A percentile compares a stretch with the other conserved stretches of the same genome.
Conservation (phyloP, 148 eudicot genomes). For the Cornus suecica region DNA sequence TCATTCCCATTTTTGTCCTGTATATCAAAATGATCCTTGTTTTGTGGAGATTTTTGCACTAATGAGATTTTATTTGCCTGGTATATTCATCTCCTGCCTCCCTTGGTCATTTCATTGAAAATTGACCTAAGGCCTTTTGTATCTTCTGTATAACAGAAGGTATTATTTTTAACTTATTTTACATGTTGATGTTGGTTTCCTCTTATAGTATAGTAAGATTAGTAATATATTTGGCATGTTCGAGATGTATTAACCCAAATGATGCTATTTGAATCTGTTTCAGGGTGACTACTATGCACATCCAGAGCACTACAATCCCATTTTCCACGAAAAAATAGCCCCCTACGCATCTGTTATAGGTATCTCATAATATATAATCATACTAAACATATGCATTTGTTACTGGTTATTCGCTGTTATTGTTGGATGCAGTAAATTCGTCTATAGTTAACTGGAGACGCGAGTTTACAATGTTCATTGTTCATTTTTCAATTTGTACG, state of each 20-base stretch:
- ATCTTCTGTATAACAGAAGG: neutral
- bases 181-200: conserved; percentile 1
- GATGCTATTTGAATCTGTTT: conserved; percentile 19
- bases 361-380: conserved; percentile 20
- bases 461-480: neutral
- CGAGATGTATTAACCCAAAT: neutral
- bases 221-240: neutral
- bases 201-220: neutral
- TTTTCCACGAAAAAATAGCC: conserved; percentile 85
- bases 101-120: too few relatives aligned
- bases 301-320: conserved; percentile 86
- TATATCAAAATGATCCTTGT: neutral
- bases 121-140: neutral
- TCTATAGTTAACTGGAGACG: neutral
- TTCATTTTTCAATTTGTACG: neutral
- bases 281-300: conserved; percentile 97
- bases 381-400: neutral
- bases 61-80: neutral
- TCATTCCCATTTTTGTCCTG: neutral
- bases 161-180: neutral
- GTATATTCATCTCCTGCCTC: neutral
- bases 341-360: conserved; percentile 99
- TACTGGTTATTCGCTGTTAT: neutral
- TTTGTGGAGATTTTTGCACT: neutral
- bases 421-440: neutral